A percentile compares a stretch with the other conserved stretches of the same genome.
phyloP scores from a whole-genome alignment of 2,329 filamentous ascomycete genomes.

The Scopulariopsis brevicaulis region DNA sequence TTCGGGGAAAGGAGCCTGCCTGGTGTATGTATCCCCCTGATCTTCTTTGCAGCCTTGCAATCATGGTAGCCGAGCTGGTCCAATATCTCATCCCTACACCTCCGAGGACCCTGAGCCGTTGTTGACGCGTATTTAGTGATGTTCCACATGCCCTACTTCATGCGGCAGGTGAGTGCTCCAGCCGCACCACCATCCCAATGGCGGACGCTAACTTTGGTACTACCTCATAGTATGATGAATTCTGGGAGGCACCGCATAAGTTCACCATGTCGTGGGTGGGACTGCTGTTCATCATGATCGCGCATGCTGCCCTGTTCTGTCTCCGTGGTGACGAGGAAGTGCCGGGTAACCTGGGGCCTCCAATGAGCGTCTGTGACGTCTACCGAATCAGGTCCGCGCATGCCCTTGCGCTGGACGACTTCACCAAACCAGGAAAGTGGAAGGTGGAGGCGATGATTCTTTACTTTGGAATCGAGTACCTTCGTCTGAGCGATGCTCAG shows the following conservation, averaged over 20 bases:
- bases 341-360: conserved; percentile 9
- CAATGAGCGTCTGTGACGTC: conserved; percentile 10
- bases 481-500: conserved; percentile 12
- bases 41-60: not conserved
- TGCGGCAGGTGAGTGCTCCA: conserved; percentile 7
- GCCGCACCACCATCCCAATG: not conserved
- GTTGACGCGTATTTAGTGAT: conserved; percentile 10
- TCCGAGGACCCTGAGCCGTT: not conserved
- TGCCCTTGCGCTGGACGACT: conserved; percentile 17
- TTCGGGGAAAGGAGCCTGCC: conserved; percentile 14
- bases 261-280: conserved; percentile 15
- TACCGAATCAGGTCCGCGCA: conserved; percentile 15
- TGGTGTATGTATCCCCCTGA: conserved; percentile 9
- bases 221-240: conserved; percentile 13
- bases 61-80: not conserved
- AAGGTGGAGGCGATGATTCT: conserved; percentile 13
- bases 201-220: not conserved
- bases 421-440: conserved; percentile 15
- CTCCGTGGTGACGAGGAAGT: conserved; percentile 10
- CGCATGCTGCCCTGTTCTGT: conserved; percentile 15
- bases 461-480: conserved; percentile 16
- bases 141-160: conserved; percentile 17
- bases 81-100: not conserved
- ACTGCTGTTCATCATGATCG: conserved; percentile 19
- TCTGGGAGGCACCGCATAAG: conserved; percentile 14